A percentile compares a stretch with the other conserved stretches of the same genome.
Evolutionary conservation across 257 asterid genomes (phyloP).

Genomic region (Striga asiatica): DNA sequence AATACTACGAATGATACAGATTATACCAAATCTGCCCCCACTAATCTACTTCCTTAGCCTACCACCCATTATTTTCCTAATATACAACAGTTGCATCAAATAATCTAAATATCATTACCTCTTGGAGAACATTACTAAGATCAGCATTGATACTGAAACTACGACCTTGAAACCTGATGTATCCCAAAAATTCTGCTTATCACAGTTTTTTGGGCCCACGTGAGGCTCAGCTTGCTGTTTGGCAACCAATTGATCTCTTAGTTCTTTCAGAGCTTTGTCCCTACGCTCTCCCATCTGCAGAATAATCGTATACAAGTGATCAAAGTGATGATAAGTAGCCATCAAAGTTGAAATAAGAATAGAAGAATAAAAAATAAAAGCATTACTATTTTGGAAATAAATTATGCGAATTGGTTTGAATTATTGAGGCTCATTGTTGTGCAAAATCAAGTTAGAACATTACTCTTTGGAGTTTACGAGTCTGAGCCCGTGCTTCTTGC

Average conservation of each 20-base stretch:
- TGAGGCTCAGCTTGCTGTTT: slow-evolving; percentile 27
- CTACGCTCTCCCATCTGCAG: slow-evolving; percentile 68
- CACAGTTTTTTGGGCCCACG: too few relatives aligned
- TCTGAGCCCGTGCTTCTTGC: slow-evolving; percentile 72
- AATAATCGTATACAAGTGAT: neutral
- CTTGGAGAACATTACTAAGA: slow-evolving; percentile 53
- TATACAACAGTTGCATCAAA: slow-evolving; percentile 15
- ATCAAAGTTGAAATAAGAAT: neutral
- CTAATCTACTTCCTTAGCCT: too few relatives aligned
- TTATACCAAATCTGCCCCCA: too few relatives aligned
- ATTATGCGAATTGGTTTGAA: too few relatives aligned
- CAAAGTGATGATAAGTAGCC: neutral
- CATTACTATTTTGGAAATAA: neutral
- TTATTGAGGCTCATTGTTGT: too few relatives aligned
- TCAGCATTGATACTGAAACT: slow-evolving; percentile 67
- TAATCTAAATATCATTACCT: slow-evolving; percentile 21
- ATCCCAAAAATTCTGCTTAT: slow-evolving; percentile 62
- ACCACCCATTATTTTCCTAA: too few relatives aligned
- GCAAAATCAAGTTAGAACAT: neutral
- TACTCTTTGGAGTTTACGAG: slow-evolving; percentile 85
- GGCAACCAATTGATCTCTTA: slow-evolving; percentile 47
- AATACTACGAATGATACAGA: too few relatives aligned
- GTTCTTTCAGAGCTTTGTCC: slow-evolving; percentile 60
- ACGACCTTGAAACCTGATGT: slow-evolving; percentile 59
- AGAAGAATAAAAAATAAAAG: neutral